Evolutionary conservation across 192 early-diverging fungal genomes (phyloP).

Genomic region (Coemansia sp.): DNA sequence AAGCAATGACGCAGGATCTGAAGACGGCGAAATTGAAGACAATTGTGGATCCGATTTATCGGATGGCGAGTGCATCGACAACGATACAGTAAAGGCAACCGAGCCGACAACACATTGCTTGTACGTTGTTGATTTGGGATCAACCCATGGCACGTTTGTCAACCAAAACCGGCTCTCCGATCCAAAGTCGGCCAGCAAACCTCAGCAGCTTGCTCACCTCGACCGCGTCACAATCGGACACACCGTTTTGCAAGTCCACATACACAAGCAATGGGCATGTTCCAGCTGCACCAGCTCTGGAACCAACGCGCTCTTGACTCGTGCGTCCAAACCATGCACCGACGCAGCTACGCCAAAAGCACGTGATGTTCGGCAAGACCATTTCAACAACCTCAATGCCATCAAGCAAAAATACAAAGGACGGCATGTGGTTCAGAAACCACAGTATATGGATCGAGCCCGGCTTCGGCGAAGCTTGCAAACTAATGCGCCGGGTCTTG

Average conservation of each 20-base stretch:
- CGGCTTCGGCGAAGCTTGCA: conserved; percentile 15
- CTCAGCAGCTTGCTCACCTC: conserved; percentile 54
- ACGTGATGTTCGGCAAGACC: conserved; percentile 13
- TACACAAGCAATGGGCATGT: conserved; percentile 64
- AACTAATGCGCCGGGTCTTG: not conserved
- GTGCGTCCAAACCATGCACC: not conserved
- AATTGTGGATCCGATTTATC: conserved; percentile 4
- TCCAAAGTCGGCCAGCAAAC: conserved; percentile 62
- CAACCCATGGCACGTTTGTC: conserved; percentile 73
- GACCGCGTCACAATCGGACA: conserved; percentile 60
- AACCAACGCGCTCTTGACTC: conserved; percentile 49
- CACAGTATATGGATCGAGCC: conserved; percentile 30
- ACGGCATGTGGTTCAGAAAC: not conserved
- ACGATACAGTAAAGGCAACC: not conserved
- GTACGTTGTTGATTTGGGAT: conserved; percentile 64
- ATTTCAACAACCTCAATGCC: conserved; percentile 20
- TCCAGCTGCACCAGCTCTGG: conserved; percentile 56
- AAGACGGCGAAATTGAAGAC: conserved; percentile 40
- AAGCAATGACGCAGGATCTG: conserved; percentile 15
- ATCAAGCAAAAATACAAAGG: conserved; percentile 22
- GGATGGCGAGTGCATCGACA: conserved; percentile 23
- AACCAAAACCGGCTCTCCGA: conserved; percentile 64
- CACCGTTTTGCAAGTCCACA: conserved; percentile 61
- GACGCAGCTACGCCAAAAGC: not conserved
- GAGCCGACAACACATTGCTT: conserved; percentile 11